Percentiles rank a stretch among this genome's conserved stretches.
These are phyloP conservation scores for Trichosanthes truncata DNA, from an alignment of 306 rosid genomes.

Conservation along the genomic window DNA sequence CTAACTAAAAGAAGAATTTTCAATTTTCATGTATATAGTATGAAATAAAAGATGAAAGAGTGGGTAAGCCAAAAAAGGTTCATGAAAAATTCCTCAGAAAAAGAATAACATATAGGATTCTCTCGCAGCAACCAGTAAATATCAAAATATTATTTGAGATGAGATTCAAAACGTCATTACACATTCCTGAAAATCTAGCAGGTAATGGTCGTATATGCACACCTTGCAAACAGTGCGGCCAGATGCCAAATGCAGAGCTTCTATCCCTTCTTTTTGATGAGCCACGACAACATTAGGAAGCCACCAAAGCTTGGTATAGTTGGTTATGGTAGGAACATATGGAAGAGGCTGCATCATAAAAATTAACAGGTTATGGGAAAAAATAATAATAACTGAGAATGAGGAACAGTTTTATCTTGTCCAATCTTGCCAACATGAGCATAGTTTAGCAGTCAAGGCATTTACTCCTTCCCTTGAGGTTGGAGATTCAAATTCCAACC, in stretches of 20 bases:
- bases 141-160: background rate
- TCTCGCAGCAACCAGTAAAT: background rate
- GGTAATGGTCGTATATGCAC: slow-evolving; percentile 1
- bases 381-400: background rate
- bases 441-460: too few relatives aligned
- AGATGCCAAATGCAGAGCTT: slow-evolving; percentile 88
- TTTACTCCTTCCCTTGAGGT: background rate
- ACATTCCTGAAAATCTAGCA: background rate
- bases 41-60: background rate
- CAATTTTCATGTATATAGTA: background rate
- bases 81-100: background rate
- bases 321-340: slow-evolving; percentile 93
- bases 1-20: background rate
- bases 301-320: slow-evolving; percentile 98
- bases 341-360: slow-evolving; percentile 55
- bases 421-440: background rate
- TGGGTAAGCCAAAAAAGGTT: background rate
- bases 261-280: slow-evolving; percentile 94
- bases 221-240: slow-evolving; percentile 96
- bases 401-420: background rate
- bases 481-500: background rate
- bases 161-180: background rate
- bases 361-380: background rate
- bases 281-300: slow-evolving; percentile 96
- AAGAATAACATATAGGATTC: background rate